phyloP scores from a whole-genome alignment of 2,329 filamentous ascomycete genomes.

The Colletotrichum gloeosporioides region DNA sequence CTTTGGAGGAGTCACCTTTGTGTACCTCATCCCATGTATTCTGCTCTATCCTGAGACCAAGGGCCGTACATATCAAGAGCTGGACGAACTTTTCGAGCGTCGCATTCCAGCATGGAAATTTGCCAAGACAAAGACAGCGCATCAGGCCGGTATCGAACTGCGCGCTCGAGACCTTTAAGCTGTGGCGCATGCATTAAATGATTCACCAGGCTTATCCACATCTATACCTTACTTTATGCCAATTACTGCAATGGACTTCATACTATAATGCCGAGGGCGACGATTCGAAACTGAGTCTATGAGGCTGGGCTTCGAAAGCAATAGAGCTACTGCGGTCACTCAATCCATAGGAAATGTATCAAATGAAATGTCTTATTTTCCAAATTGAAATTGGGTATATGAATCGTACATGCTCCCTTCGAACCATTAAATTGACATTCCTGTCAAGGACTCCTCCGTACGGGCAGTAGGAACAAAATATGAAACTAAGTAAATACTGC shows the following conservation, averaged over 20 bases:
- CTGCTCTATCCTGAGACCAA: not conserved
- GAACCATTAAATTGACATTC: not conserved
- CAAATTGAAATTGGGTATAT: not conserved
- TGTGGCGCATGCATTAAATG: not conserved
- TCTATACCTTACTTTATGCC: not conserved
- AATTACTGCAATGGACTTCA: not conserved
- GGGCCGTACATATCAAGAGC: constrained; percentile 22
- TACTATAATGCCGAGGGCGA: not conserved
- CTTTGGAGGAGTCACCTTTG: not conserved
- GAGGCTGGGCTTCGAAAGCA: too few species aligned
- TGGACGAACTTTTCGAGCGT: constrained; percentile 26
- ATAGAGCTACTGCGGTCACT: fast-evolving
- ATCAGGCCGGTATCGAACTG: not conserved
- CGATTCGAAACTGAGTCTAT: too few species aligned
- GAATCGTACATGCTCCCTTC: not conserved
- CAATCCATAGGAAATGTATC: not conserved
- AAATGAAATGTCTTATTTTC: not conserved
- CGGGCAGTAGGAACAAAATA: not conserved
- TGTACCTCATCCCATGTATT: not conserved
- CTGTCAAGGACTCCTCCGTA: not conserved
- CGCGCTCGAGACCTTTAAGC: not conserved
- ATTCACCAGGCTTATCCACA: not conserved
- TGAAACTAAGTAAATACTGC: not conserved
- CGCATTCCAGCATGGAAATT: constrained; percentile 25
- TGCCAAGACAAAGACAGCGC: not conserved